A percentile compares a stretch with the other conserved stretches of the same genome.
Evolutionary conservation across 768 basidiomycete species (phyloP).

Genomic region (Clavulina sp.): DNA sequence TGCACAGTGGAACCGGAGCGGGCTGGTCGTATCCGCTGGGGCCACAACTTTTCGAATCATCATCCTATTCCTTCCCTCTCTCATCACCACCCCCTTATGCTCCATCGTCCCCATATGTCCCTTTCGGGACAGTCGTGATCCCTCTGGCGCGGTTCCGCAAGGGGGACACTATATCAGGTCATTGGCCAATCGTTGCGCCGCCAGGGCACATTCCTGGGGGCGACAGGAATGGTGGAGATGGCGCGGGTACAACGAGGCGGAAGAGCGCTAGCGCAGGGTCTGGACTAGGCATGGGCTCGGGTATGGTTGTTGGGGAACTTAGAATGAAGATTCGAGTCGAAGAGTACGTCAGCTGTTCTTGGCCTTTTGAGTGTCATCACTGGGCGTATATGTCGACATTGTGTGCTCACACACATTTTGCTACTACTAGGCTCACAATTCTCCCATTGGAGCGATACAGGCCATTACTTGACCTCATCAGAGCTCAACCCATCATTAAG

Average conservation of each 20-base stretch:
- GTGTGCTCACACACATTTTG: conserved; percentile 43
- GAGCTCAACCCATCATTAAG: background rate
- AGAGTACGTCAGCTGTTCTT: conserved; percentile 54
- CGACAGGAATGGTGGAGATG: conserved; percentile 21
- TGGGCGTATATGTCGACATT: too few species aligned
- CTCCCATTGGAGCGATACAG: conserved; percentile 48
- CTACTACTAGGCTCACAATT: conserved; percentile 26
- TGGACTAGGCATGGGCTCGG: conserved; percentile 16
- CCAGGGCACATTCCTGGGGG: conserved; percentile 1
- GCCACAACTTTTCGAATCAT: too few species aligned
- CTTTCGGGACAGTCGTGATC: conserved; percentile 40
- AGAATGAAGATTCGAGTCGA: conserved; percentile 7
- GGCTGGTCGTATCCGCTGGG: too few species aligned
- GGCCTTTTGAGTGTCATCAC: too few species aligned
- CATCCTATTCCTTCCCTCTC: too few species aligned
- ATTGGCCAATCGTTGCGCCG: conserved; percentile 45
- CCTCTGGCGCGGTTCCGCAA: conserved; percentile 54
- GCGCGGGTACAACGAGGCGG: conserved; percentile 58
- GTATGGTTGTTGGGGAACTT: background rate
- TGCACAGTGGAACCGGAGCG: too few species aligned
- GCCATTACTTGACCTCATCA: conserved; percentile 55
- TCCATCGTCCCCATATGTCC: too few species aligned
- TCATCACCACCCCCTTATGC: too few species aligned
- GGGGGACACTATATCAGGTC: conserved; percentile 61
- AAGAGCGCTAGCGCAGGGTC: conserved; percentile 72